Evolutionary conservation across 176 grass and related monocot genomes (phyloP).

Genomic region (Hordeum marinum): DNA sequence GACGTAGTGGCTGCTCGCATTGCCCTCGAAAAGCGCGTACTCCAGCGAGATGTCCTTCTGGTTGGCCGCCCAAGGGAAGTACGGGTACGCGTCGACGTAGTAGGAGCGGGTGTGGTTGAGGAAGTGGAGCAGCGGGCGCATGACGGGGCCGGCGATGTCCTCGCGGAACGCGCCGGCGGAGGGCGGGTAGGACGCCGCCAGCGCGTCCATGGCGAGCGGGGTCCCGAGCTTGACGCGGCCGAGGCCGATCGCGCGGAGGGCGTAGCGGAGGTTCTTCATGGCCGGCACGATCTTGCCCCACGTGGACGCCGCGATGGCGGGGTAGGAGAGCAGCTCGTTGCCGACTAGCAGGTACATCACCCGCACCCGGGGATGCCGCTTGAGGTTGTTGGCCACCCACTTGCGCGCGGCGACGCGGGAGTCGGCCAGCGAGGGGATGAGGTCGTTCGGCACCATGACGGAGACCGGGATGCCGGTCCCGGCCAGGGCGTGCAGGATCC

Average conservation of each 20-base stretch:
- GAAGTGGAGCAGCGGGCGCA: conserved; percentile 54
- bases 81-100: conserved; percentile 50
- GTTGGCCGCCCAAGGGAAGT: conserved; percentile 51
- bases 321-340: conserved; percentile 86
- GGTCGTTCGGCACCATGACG: conserved; percentile 91
- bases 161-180: conserved; percentile 59
- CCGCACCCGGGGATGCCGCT: conserved; percentile 29
- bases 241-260: conserved; percentile 7
- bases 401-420: conserved; percentile 34
- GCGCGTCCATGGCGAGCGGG: conserved; percentile 61
- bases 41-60: conserved; percentile 30
- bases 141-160: conserved; percentile 44
- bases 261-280: conserved; percentile 54
- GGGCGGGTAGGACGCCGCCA: conserved; percentile 48
- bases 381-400: conserved; percentile 58
- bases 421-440: conserved; percentile 52
- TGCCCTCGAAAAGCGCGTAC: conserved; percentile 53
- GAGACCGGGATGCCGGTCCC: conserved; percentile 54
- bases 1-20: conserved; percentile 18
- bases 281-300: conserved; percentile 54
- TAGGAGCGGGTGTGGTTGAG: conserved; percentile 35
- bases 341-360: conserved; percentile 67
- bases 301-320: conserved; percentile 34
- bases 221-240: conserved; percentile 51
- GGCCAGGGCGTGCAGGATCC: conserved; percentile 64